A percentile compares a stretch with the other conserved stretches of the same genome.
Evolutionary conservation across 2,329 filamentous ascomycete species (phyloP).

Genomic region (Phoma sp.): DNA sequence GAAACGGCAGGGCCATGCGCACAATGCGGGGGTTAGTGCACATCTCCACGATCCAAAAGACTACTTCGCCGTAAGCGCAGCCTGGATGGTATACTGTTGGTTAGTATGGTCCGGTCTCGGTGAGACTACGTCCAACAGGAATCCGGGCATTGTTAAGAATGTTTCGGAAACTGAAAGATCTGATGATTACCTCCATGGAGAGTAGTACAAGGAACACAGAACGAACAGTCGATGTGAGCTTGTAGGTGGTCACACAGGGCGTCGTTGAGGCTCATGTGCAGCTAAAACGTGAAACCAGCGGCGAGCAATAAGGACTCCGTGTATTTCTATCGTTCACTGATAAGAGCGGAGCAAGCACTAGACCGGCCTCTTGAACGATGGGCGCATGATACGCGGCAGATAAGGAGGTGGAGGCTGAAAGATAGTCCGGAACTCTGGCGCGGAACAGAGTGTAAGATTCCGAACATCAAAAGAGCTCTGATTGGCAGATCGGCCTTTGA

Average conservation of each 20-base stretch:
- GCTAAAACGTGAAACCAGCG: neutral
- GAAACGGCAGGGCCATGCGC: neutral
- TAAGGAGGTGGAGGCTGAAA: conserved; percentile 11
- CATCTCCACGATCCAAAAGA: neutral
- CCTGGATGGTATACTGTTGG: neutral
- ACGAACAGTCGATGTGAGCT: neutral
- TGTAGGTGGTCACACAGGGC: neutral
- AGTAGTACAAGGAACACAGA: neutral
- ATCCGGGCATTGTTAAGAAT: neutral
- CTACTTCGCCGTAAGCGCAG: neutral
- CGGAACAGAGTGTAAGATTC: neutral
- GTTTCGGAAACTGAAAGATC: neutral
- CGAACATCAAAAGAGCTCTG: too few relatives aligned
- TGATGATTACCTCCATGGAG: neutral
- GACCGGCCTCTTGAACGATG: neutral
- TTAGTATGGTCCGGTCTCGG: neutral
- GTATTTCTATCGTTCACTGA: neutral
- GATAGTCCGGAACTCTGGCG: neutral
- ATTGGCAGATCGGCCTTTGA: too few relatives aligned
- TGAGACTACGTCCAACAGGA: neutral
- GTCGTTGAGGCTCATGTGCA: neutral
- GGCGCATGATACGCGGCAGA: conserved; percentile 9
- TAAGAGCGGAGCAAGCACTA: conserved; percentile 6
- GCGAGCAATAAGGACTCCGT: neutral
- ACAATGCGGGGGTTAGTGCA: conserved; percentile 16